Evolutionary conservation across 257 asterid genomes (phyloP).

Genomic region (Plantago elongata): DNA sequence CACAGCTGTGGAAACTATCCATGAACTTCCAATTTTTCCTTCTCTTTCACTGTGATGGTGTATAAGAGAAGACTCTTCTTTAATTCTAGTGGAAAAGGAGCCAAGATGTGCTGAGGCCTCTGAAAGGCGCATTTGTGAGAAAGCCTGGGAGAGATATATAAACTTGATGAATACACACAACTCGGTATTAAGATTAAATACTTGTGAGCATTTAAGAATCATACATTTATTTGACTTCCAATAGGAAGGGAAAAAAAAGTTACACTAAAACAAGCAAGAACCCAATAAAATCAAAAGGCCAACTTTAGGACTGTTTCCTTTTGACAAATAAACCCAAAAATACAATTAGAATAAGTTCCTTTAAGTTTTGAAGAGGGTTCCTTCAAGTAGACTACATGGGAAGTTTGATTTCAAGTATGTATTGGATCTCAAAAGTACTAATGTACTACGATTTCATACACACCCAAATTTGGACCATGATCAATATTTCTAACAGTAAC

Average conservation of each 20-base stretch:
- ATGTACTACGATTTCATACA: not conserved
- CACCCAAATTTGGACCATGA: conserved; percentile 10
- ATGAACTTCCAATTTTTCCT: conserved; percentile 50
- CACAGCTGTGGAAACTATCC: conserved; percentile 71
- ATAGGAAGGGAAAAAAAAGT: no score
- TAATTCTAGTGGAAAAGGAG: conserved; percentile 77
- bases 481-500: not conserved
- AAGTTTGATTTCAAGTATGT: not conserved
- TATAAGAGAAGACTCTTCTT: conserved; percentile 63
- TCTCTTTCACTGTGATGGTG: conserved; percentile 49
- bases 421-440: conserved; percentile 2
- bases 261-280: not conserved
- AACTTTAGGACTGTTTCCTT: conserved; percentile 3
- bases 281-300: conserved; percentile 1
- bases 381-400: not conserved
- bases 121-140: conserved; percentile 94
- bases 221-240: not conserved
- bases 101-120: conserved; percentile 96
- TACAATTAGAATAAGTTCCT: no score
- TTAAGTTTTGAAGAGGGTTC: no score
- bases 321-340: no score
- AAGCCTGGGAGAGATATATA: conserved; percentile 53
- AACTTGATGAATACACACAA: conserved; percentile 16
- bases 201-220: conserved; percentile 3
- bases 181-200: conserved; percentile 9